Base-by-base conservation (phyloP, 148 eudicot genomes). In the Cornus kousa region DNA sequence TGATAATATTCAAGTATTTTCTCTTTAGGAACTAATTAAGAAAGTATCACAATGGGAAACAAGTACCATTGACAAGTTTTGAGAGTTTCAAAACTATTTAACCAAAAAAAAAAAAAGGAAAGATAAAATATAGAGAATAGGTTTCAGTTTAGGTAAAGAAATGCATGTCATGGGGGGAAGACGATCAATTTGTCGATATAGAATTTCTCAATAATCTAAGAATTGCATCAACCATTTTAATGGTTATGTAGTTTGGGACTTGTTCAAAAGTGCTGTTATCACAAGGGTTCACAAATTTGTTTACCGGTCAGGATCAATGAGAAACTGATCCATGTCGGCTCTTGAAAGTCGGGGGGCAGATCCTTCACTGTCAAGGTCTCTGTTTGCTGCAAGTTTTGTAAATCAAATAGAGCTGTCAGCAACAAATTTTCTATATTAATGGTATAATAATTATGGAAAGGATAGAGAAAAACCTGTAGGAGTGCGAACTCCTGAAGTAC, bases 341-440 rank as follows among this genome's bases (percentile, higher is more conserved):
- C 75, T 83, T 40, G 90, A 88, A 81, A 85, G 82, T 16, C 89
- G 89, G 75, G 87, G 89, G 8, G 90, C 87, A 78, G 88, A 53
- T 74, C 86, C 66, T 22, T 76, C 80, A 28, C 20, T 80, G 65
- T 87, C 81, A 57, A 72, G 31, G 7, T 75, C 78, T 55, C 82
- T 85, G 46, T 79, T 87, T 74, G 77, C 94, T 88, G 88, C 80
- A 82, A 86, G n/a, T 65, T 48, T n/a, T 43, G n/a, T 53, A 43
- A 32, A 46, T 20, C 23, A 14, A 2, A 31, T 77, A 43, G 16
- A 77, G 79, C 46, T 46, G 9, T 19, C 13, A 16, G 66, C 62
- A 13, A 57, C 17, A 16, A 13, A 11, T 19, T 13, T 13, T 4
- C 62, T 57, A 57, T 57, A 57, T 57, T 1, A 57, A 57, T n/a